Evolutionary conservation across 257 asterid genomes (phyloP).

Genomic region (Nicotiana tabacum): DNA sequence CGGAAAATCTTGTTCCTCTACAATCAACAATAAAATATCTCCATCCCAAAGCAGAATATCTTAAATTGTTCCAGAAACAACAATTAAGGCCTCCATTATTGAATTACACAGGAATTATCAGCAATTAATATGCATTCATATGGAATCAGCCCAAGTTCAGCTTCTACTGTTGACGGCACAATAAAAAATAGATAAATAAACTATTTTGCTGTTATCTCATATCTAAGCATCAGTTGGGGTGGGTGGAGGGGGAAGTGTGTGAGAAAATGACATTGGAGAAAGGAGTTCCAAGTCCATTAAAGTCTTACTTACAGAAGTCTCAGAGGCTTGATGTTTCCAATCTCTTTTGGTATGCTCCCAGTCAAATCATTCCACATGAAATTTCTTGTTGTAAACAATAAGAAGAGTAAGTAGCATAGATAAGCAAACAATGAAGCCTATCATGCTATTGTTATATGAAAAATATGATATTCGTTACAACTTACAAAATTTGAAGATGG

Average conservation of each 20-base stretch:
- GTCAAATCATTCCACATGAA: conserved; percentile 50
- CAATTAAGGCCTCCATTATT: background rate
- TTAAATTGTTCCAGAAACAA: background rate
- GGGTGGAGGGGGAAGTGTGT: background rate
- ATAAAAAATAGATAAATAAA: background rate
- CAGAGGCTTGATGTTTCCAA: conserved; percentile 29
- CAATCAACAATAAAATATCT: background rate
- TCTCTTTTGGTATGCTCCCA: conserved; percentile 44
- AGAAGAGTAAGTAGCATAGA: conserved; percentile 14
- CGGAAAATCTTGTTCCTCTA: conserved; percentile 3
- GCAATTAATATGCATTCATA: conserved; percentile 1
- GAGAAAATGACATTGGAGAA: background rate
- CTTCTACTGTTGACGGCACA: background rate
- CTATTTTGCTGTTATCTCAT: background rate
- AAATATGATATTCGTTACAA: background rate
- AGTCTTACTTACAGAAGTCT: conserved; percentile 32
- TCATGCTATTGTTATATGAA: background rate
- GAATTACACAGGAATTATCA: background rate
- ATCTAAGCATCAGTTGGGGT: background rate
- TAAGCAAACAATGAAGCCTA: background rate
- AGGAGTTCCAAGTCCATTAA: background rate
- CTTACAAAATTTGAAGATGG: conserved; percentile 36
- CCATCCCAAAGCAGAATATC: background rate
- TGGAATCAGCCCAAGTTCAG: background rate
- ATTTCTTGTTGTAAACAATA: conserved; percentile 22